Conservation (phyloP, 495 filamentous ascomycete species). For the Aspergillus ellipticus region DNA sequence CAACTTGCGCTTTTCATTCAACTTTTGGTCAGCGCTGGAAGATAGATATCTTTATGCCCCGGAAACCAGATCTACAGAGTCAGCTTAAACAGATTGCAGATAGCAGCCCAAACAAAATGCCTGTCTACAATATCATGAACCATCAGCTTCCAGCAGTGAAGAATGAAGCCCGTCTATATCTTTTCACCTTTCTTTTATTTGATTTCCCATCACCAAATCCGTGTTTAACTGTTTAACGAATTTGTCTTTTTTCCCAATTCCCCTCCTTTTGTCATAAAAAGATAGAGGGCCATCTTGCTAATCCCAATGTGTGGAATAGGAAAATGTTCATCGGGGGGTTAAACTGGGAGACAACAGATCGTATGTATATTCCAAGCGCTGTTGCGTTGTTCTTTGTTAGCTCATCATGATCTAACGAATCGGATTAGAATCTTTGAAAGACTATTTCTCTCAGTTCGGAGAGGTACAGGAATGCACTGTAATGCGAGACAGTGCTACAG, state of each 20-base stretch:
- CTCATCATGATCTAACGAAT: constrained; percentile 16
- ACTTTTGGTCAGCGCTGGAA: neutral
- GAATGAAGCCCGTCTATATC: neutral
- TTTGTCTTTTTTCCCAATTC: neutral
- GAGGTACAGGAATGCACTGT: constrained; percentile 97
- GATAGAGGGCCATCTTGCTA: constrained; percentile 9
- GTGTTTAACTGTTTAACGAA: neutral
- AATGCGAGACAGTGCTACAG: constrained; percentile 92
- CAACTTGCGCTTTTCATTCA: neutral
- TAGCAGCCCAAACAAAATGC: neutral
- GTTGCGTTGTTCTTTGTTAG: neutral
- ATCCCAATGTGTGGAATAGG: constrained; percentile 45
- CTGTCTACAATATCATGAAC: neutral
- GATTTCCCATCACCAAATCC: neutral
- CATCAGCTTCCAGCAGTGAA: constrained; percentile 7
- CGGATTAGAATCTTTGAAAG: constrained; percentile 81
- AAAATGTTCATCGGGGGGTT: constrained; percentile 99
- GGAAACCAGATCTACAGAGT: neutral
- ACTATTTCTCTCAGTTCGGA: constrained; percentile 97
- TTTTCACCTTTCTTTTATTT: neutral
- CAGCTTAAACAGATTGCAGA: neutral
- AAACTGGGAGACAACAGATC: constrained; percentile 99
- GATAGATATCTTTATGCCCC: neutral
- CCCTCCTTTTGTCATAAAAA: neutral
- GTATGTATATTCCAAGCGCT: constrained; percentile 49